These are phyloP conservation scores for Cystofilobasidium capitatum DNA, from an alignment of 768 basidiomycete species.

Conservation along the genomic window DNA sequence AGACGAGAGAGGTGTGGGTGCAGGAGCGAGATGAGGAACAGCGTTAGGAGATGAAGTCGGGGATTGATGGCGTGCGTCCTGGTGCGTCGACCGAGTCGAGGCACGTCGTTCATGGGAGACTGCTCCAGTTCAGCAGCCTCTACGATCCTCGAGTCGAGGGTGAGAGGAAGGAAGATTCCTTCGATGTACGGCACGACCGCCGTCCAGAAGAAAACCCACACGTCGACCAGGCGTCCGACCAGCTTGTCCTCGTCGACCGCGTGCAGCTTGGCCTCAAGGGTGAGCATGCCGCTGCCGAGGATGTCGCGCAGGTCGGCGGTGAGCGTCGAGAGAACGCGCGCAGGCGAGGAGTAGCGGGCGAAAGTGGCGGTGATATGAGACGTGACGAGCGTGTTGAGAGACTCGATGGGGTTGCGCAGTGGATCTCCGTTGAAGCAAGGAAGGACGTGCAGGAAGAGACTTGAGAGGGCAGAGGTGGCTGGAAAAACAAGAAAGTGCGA, in stretches of 20 bases:
- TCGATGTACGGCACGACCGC: conserved; percentile 62
- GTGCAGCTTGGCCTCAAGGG: conserved; percentile 71
- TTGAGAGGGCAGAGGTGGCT: conserved; percentile 25
- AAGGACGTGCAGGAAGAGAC: conserved; percentile 71
- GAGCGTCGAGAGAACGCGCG: conserved; percentile 61
- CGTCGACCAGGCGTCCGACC: conserved; percentile 65
- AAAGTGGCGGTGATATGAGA: conserved; percentile 66
- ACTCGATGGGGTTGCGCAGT: conserved; percentile 76
- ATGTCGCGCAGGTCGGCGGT: conserved; percentile 72
- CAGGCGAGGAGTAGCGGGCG: conserved; percentile 49
- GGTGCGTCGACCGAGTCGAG: neutral
- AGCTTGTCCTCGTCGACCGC: conserved; percentile 60
- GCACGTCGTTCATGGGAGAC: neutral
- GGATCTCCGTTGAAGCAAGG: conserved; percentile 88
- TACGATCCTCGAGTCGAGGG: conserved; percentile 28
- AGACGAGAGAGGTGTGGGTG: conserved; percentile 10
- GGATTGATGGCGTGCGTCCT: conserved; percentile 18
- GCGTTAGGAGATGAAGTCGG: conserved; percentile 23
- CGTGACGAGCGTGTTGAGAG: conserved; percentile 70
- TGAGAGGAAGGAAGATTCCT: conserved; percentile 34
- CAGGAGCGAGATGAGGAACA: conserved; percentile 24
- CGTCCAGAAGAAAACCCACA: conserved; percentile 92
- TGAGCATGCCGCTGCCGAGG: conserved; percentile 80
- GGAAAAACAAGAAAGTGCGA: neutral
- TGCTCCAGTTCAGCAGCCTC: conserved; percentile 2